Base-by-base conservation (phyloP, 1,284 basidiomycete species). In the Sanghuangporus baumii region DNA sequence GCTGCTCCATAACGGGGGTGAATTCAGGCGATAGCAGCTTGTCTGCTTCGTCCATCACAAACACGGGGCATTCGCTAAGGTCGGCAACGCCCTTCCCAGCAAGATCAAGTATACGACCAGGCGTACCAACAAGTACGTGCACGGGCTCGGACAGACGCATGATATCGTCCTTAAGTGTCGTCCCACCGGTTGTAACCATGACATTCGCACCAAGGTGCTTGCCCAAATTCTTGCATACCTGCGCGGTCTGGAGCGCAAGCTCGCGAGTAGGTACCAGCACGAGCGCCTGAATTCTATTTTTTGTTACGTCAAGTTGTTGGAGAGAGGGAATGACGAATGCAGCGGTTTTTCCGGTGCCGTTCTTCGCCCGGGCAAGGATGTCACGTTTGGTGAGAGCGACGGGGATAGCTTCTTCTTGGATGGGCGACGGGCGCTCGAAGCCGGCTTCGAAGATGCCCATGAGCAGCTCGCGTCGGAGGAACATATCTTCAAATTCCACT, bases 31-130 rank as follows among this genome's bases (percentile, higher is more conserved):
- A 95, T 59, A 99, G 87, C 59, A 99, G 87, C 76, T 99, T 99
- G 78, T 99, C 96, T 60, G 97, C 96, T 78, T 99, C 96, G 77
- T 99, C 96, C 95, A 98, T 97, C 68, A 97, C 94, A 72, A 98
- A 99, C 58, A 96, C 94, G 16, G 90, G 89, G 75, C 96, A 98
- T 73, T 94, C 90, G 78, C 88, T 93, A 67, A 99, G 82, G 77
- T 98, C 94, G 34, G 97, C 96, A 41, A 99, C 91, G 67, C 81
- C 86, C 79, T 98, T 98, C 69, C 95, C 91, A 2, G 93, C 92
- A 57, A 99, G 80, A 80, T 99, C 96, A 63, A 99, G 82, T 69
- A 99, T 96, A 74, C 96, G 87, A 47, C 96, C 96, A 23, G 96
- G 96, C 3, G 96, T 99, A 57, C 96, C 96, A 66, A 98, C 96